Percentiles rank a stretch among this genome's conserved stretches.
Evolutionary conservation across 345 rosid species (phyloP).

Genomic region (Euphorbia pulcherrima): DNA sequence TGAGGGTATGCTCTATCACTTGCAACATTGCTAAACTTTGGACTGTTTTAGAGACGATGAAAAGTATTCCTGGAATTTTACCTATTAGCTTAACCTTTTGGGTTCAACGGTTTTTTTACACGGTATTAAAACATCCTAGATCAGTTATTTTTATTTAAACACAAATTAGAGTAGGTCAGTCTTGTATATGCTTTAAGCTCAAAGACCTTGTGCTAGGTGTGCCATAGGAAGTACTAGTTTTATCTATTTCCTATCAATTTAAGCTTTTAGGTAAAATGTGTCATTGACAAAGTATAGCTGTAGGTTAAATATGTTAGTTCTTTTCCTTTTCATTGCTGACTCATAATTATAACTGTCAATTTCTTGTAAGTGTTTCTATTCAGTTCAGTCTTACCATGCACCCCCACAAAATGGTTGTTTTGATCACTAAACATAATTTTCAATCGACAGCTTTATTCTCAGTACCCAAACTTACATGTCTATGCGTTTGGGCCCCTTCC

Average conservation of each 20-base stretch:
- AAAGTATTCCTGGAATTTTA: background rate
- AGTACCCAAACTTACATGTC: slow-evolving; percentile 65
- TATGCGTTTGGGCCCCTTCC: slow-evolving; percentile 87
- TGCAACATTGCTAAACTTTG: background rate
- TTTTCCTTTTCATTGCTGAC: background rate
- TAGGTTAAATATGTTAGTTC: background rate
- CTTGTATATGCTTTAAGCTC: background rate
- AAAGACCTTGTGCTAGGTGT: background rate
- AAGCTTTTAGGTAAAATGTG: background rate
- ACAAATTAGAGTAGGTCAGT: background rate
- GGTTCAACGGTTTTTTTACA: background rate
- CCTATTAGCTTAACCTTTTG: background rate
- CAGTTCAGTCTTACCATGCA: background rate
- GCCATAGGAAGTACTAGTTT: background rate
- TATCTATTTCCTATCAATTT: background rate
- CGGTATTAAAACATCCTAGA: background rate
- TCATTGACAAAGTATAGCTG: background rate
- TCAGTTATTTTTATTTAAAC: background rate
- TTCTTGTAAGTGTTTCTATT: background rate
- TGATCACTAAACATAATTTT: background rate
- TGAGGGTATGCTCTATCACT: slow-evolving; percentile 54
- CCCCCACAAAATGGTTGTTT: background rate
- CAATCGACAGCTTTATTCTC: slow-evolving; percentile 46
- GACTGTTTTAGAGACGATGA: background rate
- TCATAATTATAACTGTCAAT: background rate